phyloP scores from a whole-genome alignment of 768 basidiomycete species.

The Tylopilus vinaceipallidus region DNA sequence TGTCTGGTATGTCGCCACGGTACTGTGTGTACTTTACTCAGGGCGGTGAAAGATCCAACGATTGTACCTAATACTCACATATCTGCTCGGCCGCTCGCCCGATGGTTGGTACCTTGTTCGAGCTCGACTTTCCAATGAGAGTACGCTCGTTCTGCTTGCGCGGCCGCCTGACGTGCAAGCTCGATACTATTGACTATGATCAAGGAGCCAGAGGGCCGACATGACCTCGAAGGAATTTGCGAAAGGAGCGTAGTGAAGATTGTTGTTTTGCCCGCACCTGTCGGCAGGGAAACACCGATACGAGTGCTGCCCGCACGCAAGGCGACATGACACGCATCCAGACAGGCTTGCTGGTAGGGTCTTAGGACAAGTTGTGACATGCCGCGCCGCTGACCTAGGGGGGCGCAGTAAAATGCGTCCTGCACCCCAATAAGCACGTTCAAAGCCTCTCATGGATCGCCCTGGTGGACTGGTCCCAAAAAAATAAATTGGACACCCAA shows the following conservation, averaged over 20 bases:
- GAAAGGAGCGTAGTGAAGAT: slow-evolving; percentile 85
- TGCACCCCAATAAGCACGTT: background rate
- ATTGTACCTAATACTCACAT: slow-evolving; percentile 47
- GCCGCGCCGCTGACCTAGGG: slow-evolving; percentile 1
- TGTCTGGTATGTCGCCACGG: slow-evolving; percentile 89
- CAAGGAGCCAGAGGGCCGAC: slow-evolving; percentile 57
- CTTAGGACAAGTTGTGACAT: slow-evolving; percentile 42
- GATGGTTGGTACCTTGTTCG: slow-evolving; percentile 79
- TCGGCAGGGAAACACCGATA: slow-evolving; percentile 82
- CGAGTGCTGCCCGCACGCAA: slow-evolving; percentile 64
- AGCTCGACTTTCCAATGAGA: slow-evolving; percentile 84
- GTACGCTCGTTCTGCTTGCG: slow-evolving; percentile 61
- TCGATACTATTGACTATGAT: slow-evolving; percentile 90
- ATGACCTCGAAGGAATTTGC: slow-evolving; percentile 48
- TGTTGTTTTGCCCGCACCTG: slow-evolving; percentile 87
- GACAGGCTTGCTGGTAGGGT: slow-evolving; percentile 86
- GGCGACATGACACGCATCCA: slow-evolving; percentile 74
- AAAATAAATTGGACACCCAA: too few species aligned
- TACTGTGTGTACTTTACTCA: slow-evolving; percentile 41
- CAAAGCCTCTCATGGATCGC: slow-evolving; percentile 13
- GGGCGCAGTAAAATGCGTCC: background rate
- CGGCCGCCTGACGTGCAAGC: slow-evolving; percentile 82
- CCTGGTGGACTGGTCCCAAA: too few species aligned
- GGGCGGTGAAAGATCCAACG: background rate
- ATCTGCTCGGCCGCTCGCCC: slow-evolving; percentile 78